phyloP scores from a whole-genome alignment of 2,329 filamentous ascomycete species.

The Neobulgaria alba region DNA sequence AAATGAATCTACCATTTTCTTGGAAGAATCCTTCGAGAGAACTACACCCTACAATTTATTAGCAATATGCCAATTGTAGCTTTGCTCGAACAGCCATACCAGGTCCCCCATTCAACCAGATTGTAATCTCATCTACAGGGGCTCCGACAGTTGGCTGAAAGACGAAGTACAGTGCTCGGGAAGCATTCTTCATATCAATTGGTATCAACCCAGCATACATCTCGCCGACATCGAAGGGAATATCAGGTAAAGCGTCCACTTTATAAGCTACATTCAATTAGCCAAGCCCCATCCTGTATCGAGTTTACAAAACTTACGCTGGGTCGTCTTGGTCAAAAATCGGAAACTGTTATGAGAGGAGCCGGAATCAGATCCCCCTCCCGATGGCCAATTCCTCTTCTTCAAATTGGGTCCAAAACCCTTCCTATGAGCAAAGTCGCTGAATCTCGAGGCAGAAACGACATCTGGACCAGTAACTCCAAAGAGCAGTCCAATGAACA shows the following conservation, averaged over 20 bases:
- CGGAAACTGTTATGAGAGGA: slow-evolving; percentile 2
- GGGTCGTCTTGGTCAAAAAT: not conserved
- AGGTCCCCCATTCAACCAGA: slow-evolving; percentile 43
- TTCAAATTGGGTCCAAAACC: slow-evolving; percentile 5
- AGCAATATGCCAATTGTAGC: slow-evolving; percentile 26
- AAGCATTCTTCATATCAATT: slow-evolving; percentile 38
- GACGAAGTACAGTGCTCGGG: slow-evolving; percentile 39
- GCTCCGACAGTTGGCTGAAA: slow-evolving; percentile 42
- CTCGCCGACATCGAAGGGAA: slow-evolving; percentile 21
- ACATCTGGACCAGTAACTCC: not conserved
- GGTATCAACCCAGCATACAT: slow-evolving; percentile 36
- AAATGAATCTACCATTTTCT: slow-evolving; percentile 30
- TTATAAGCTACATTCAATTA: slow-evolving; percentile 15
- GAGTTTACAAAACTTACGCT: not conserved
- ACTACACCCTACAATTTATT: slow-evolving; percentile 40
- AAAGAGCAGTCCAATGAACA: not conserved
- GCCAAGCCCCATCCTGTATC: not conserved
- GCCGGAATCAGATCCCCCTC: slow-evolving; percentile 8
- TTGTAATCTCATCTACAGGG: slow-evolving; percentile 37
- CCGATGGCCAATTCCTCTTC: not conserved
- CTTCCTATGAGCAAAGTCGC: slow-evolving; percentile 5
- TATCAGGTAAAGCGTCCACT: slow-evolving; percentile 16
- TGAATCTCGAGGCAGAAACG: not conserved
- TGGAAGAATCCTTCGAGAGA: slow-evolving; percentile 29
- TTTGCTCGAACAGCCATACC: slow-evolving; percentile 24